phyloP scores from a whole-genome alignment of 257 asterid genomes.

The Marsdenia floribunda region DNA sequence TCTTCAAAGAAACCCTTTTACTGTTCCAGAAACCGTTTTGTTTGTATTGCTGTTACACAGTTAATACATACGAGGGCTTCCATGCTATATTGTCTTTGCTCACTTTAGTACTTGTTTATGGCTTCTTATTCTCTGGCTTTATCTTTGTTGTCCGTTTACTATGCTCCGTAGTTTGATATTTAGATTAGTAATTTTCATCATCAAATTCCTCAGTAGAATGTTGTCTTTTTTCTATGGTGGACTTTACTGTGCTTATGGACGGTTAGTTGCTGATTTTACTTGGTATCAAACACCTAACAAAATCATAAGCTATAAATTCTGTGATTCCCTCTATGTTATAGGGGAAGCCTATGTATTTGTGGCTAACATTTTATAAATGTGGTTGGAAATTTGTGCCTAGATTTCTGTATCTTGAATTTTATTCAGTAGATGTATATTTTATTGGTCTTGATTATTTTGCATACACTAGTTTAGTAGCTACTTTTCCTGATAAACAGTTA shows the following conservation, averaged over 20 bases:
- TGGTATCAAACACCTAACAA: constrained; percentile 10
- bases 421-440: too few relatives aligned
- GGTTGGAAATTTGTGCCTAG: background rate
- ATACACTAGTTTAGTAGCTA: too few relatives aligned
- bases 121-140: background rate
- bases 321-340: background rate
- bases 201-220: background rate
- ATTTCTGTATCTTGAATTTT: background rate
- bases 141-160: background rate
- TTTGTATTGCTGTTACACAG: background rate
- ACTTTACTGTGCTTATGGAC: constrained; percentile 9
- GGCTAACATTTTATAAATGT: background rate
- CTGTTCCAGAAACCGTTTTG: background rate
- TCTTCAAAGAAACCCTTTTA: background rate
- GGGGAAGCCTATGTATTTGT: background rate
- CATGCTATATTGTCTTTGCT: background rate
- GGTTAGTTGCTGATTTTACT: constrained; percentile 7
- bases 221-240: background rate
- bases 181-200: constrained; percentile 3
- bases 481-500: too few relatives aligned
- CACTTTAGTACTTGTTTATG: background rate
- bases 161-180: background rate
- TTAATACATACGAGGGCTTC: background rate
- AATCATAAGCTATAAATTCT: constrained; percentile 2
- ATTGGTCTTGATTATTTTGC: too few relatives aligned